Percentiles rank a stretch among this genome's conserved stretches.
Conservation (phyloP, 1,284 basidiomycete species). For the Marasmius oreades region DNA sequence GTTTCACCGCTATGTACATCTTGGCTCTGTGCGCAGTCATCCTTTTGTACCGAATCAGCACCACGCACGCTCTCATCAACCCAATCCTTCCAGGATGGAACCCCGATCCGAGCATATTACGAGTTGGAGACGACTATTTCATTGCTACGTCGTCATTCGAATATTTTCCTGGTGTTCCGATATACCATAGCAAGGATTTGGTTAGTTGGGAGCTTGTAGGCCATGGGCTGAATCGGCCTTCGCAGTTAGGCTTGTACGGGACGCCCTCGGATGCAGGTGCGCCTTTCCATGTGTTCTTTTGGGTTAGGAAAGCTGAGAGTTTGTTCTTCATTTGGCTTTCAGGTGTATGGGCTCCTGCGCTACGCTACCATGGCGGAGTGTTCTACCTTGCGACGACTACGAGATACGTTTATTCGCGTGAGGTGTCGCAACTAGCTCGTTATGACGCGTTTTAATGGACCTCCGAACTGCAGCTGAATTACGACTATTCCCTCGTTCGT, state of each 20-base stretch:
- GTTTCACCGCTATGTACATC: too few species aligned
- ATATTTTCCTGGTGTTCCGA: slow-evolving; percentile 36
- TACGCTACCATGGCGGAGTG: slow-evolving; percentile 30
- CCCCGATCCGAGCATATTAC: slow-evolving; percentile 34
- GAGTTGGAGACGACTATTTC: slow-evolving; percentile 35
- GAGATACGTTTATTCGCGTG: slow-evolving; percentile 36
- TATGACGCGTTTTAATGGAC: not conserved
- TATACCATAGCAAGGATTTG: slow-evolving; percentile 36
- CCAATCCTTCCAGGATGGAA: slow-evolving; percentile 38
- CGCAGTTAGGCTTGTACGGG: slow-evolving; percentile 27
- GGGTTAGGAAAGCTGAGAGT: not conserved
- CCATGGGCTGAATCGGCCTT: slow-evolving; percentile 29
- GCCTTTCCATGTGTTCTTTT: not conserved
- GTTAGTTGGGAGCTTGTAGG: slow-evolving; percentile 34
- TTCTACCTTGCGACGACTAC: slow-evolving; percentile 33
- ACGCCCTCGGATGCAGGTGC: slow-evolving; percentile 28
- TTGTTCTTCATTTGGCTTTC: not conserved
- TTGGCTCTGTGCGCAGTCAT: too few species aligned
- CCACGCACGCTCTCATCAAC: slow-evolving; percentile 21
- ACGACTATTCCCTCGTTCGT: slow-evolving; percentile 34
- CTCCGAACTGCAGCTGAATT: slow-evolving; percentile 27
- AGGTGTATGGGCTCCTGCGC: slow-evolving; percentile 30
- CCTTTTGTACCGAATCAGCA: too few species aligned
- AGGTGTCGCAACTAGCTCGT: slow-evolving; percentile 3
- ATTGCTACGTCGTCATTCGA: slow-evolving; percentile 37